Conservation (phyloP, 306 rosid genomes). For the Prinsepia uniflora region DNA sequence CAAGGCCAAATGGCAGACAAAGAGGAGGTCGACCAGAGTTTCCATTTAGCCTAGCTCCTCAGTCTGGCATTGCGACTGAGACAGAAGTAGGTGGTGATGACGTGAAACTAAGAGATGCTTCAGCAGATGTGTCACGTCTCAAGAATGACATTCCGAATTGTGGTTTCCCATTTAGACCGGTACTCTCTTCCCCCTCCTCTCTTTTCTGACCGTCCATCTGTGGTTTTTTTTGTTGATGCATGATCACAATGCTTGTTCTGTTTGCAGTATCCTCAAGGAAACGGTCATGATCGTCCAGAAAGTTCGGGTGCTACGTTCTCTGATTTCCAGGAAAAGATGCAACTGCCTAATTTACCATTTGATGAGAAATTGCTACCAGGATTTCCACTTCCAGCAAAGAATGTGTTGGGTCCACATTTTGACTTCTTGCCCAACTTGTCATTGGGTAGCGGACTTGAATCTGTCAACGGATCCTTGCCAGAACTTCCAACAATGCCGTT, state of each 20-base stretch:
- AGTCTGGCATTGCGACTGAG: conserved; percentile 50
- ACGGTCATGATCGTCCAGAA: conserved; percentile 42
- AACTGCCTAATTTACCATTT: conserved; percentile 67
- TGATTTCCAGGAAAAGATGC: conserved; percentile 71
- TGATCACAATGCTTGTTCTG: conserved; percentile 20
- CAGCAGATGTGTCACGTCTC: conserved; percentile 43
- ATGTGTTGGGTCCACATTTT: conserved; percentile 50
- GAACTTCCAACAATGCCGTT: conserved; percentile 69
- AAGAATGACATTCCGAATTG: conserved; percentile 55
- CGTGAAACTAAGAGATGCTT: conserved; percentile 45
- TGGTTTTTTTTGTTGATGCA: background rate
- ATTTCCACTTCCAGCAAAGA: conserved; percentile 64
- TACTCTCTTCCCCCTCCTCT: conserved; percentile 21
- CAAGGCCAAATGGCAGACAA: conserved; percentile 64
- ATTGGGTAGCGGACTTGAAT: conserved; percentile 63
- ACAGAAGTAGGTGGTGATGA: conserved; percentile 56
- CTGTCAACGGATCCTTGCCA: conserved; percentile 54
- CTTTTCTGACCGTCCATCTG: background rate
- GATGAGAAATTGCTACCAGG: conserved; percentile 78
- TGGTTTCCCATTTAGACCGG: conserved; percentile 57
- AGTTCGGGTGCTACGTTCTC: conserved; percentile 46
- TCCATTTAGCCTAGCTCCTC: conserved; percentile 84
- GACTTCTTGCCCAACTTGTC: conserved; percentile 78
- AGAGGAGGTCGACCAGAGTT: conserved; percentile 76
- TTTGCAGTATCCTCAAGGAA: conserved; percentile 58